phyloP scores from a whole-genome alignment of 352 stramenopile genomes.

The Globisporangium iwayamae region DNA sequence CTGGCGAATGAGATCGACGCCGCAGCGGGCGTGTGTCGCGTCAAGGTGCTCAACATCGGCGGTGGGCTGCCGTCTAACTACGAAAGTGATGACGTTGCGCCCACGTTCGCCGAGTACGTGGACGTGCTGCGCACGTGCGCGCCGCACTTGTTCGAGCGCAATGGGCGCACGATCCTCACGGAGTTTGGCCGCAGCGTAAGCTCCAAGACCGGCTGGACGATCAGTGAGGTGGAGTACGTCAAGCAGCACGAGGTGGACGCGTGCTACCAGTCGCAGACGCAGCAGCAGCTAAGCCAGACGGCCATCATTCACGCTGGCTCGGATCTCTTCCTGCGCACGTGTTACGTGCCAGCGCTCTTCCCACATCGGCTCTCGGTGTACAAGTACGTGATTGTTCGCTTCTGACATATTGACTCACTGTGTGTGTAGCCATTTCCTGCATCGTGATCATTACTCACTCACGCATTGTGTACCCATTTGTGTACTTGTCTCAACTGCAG shows the following conservation, averaged over 20 bases:
- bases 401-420: neutral
- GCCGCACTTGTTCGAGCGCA: constrained; percentile 81
- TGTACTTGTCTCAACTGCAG: constrained; percentile 22
- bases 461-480: neutral
- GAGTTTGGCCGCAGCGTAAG: constrained; percentile 89
- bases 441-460: constrained; percentile 6
- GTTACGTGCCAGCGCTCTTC: constrained; percentile 81
- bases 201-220: constrained; percentile 82
- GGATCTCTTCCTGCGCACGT: constrained; percentile 87
- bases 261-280: neutral
- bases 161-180: constrained; percentile 80
- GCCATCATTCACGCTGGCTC: constrained; percentile 88
- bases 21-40: constrained; percentile 55
- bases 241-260: constrained; percentile 56
- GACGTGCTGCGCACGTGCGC: constrained; percentile 57
- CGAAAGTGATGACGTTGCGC: constrained; percentile 56
- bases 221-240: constrained; percentile 89
- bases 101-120: constrained; percentile 85
- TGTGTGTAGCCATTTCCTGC: neutral
- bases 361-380: constrained; percentile 82
- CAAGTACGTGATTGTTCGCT: constrained; percentile 40
- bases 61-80: constrained; percentile 90
- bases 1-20: constrained; percentile 84
- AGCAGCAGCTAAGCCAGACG: constrained; percentile 43
- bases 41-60: constrained; percentile 90